Evolutionary conservation across 73 alveolate species (phyloP).

Genomic region (Tetrahymena malaccensis): DNA sequence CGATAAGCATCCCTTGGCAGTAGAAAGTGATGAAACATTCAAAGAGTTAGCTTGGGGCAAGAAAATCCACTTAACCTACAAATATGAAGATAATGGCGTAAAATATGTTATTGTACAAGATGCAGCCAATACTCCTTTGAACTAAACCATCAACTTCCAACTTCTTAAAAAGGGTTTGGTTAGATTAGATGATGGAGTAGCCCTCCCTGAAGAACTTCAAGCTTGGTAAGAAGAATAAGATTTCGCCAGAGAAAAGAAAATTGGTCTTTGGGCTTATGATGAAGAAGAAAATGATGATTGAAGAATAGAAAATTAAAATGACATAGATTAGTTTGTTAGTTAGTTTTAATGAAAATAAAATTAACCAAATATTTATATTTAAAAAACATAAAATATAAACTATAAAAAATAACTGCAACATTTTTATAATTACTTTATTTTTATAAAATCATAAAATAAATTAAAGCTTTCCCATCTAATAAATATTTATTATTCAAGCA

Average conservation of each 20-base stretch:
- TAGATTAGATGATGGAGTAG: not conserved
- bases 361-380: too few relatives aligned
- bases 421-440: not conserved
- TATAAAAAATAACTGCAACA: not conserved
- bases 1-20: constrained; percentile 40
- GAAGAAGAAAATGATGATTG: constrained; percentile 37
- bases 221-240: constrained; percentile 59
- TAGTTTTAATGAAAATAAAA: too few relatives aligned
- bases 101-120: constrained; percentile 42
- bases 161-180: not conserved
- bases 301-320: not conserved
- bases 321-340: not conserved
- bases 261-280: constrained; percentile 64
- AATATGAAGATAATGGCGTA: constrained; percentile 38
- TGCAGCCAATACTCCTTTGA: constrained; percentile 36
- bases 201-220: constrained; percentile 47
- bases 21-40: constrained; percentile 41
- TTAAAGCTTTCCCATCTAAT: too few relatives aligned
- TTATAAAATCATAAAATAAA: not conserved
- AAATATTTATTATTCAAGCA: too few relatives aligned
- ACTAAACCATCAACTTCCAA: not conserved
- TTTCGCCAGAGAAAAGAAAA: constrained; percentile 44
- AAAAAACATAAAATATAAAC: not conserved
- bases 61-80: constrained; percentile 41
- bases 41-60: constrained; percentile 30